A percentile compares a stretch with the other conserved stretches of the same genome.
Evolutionary conservation across 495 filamentous ascomycete species (phyloP).

Genomic region (Filosporella fistucella): DNA sequence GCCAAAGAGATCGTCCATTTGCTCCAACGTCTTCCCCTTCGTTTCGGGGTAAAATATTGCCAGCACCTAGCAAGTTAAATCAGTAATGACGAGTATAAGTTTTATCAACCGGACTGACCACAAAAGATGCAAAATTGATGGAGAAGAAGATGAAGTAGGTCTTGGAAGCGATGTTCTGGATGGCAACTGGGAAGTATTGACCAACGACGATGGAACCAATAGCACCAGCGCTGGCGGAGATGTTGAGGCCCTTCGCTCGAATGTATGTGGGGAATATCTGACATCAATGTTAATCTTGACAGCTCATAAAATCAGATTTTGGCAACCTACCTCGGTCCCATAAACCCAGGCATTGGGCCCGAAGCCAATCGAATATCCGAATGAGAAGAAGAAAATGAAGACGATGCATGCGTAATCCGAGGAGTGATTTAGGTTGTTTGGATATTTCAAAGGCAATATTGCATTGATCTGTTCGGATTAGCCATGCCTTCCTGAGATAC

Average conservation of each 20-base stretch:
- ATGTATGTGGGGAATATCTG: constrained; percentile 62
- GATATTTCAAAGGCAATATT: constrained; percentile 43
- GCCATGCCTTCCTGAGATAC: neutral
- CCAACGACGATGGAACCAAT: constrained; percentile 45
- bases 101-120: constrained; percentile 29
- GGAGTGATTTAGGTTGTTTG: constrained; percentile 40
- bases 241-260: constrained; percentile 44
- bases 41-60: constrained; percentile 50
- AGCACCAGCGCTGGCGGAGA: constrained; percentile 31
- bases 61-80: constrained; percentile 26
- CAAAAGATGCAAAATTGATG: constrained; percentile 44
- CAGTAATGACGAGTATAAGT: neutral
- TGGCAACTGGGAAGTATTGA: constrained; percentile 49
- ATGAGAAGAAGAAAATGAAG: constrained; percentile 53
- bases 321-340: constrained; percentile 42
- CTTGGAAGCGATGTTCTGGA: constrained; percentile 45
- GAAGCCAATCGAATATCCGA: constrained; percentile 53
- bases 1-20: constrained; percentile 48
- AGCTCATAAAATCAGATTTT: constrained; percentile 53
- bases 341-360: constrained; percentile 56
- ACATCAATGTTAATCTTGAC: constrained; percentile 66
- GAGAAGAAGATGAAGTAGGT: constrained; percentile 58
- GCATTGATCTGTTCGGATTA: constrained; percentile 43
- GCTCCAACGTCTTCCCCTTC: constrained; percentile 43
- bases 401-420: constrained; percentile 48